phyloP scores from a whole-genome alignment of 345 rosid genomes.

The Citrus australasica region DNA sequence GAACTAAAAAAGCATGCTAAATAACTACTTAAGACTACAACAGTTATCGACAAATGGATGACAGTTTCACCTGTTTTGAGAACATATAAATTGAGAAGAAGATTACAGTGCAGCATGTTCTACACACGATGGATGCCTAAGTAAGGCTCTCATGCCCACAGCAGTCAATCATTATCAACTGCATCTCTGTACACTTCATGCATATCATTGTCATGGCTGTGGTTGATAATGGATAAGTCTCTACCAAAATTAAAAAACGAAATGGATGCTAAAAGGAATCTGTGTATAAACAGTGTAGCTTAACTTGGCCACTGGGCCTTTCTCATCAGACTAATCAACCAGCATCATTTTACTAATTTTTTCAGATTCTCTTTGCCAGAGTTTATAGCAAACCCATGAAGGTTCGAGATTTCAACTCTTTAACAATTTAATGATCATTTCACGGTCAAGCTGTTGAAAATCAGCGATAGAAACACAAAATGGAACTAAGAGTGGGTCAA shows the following conservation, averaged over 20 bases:
- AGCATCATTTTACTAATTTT: background rate
- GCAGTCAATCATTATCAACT: background rate
- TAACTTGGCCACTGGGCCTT: background rate
- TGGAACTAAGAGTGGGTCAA: too few species aligned
- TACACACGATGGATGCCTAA: background rate
- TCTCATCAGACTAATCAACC: background rate
- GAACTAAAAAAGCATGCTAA: background rate
- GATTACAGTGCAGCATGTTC: background rate
- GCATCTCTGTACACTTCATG: background rate
- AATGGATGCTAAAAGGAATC: background rate
- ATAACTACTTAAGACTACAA: background rate
- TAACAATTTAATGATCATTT: background rate
- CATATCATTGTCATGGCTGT: background rate
- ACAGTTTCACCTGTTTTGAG: background rate
- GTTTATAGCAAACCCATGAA: background rate
- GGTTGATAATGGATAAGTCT: background rate
- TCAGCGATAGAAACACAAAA: too few species aligned
- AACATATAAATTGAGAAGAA: background rate
- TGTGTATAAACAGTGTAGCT: background rate
- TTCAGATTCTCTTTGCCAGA: background rate
- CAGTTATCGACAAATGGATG: background rate
- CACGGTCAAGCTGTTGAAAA: too few species aligned
- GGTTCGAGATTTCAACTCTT: background rate
- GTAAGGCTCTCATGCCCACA: background rate
- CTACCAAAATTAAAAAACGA: background rate